Evolutionary conservation across 2,329 filamentous ascomycete genomes (phyloP).

Genomic region (Escovopsis sp.): DNA sequence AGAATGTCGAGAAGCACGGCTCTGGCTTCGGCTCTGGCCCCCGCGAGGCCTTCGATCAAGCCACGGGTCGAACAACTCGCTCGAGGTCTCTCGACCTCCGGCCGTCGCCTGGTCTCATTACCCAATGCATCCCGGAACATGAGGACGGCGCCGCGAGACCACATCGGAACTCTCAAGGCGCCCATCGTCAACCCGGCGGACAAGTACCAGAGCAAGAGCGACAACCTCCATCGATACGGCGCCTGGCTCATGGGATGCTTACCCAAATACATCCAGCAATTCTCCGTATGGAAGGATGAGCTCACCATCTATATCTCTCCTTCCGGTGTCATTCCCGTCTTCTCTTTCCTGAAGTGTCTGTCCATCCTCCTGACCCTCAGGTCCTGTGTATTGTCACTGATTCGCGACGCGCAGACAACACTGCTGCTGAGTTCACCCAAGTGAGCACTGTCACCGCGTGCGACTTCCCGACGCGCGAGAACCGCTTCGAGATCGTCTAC

Average conservation of each 20-base stretch:
- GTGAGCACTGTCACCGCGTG: slow-evolving; percentile 85
- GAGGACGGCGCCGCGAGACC: slow-evolving; percentile 46
- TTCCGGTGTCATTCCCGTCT: slow-evolving; percentile 75
- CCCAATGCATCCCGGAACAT: slow-evolving; percentile 51
- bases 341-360: slow-evolving; percentile 77
- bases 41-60: slow-evolving; percentile 25
- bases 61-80: slow-evolving; percentile 25
- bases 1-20: slow-evolving; percentile 41
- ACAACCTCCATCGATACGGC: slow-evolving; percentile 84
- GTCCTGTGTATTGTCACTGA: neutral
- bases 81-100: slow-evolving; percentile 37
- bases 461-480: slow-evolving; percentile 87
- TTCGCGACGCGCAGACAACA: slow-evolving; percentile 51
- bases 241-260: slow-evolving; percentile 93
- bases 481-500: slow-evolving; percentile 97
- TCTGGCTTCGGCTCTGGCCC: slow-evolving; percentile 40
- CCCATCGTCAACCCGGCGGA: slow-evolving; percentile 84
- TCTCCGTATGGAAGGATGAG: slow-evolving; percentile 99
- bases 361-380: slow-evolving; percentile 1
- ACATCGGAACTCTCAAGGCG: slow-evolving; percentile 51
- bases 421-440: slow-evolving; percentile 90
- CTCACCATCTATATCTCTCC: slow-evolving; percentile 88
- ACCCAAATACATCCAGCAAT: slow-evolving; percentile 97
- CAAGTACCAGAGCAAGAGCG: slow-evolving; percentile 77
- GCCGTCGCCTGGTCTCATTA: slow-evolving; percentile 35